These are phyloP conservation scores for Fusarium armeniacum DNA, from an alignment of 2,329 filamentous ascomycete genomes.

Conservation along the genomic window DNA sequence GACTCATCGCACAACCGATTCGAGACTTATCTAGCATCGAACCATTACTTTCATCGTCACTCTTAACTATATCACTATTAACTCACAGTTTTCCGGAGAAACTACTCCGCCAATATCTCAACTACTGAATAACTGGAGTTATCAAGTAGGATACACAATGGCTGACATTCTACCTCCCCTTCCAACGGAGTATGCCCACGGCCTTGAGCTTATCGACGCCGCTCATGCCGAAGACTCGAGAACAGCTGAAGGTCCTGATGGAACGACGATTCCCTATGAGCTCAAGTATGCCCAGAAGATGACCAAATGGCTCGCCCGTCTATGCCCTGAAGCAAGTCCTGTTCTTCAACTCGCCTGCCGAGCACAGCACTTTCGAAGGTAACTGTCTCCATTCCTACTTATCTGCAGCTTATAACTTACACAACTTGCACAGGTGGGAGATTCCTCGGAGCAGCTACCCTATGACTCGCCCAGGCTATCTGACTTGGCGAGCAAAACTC, in stretches of 20 bases:
- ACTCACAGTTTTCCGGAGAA: neutral
- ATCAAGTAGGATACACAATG: constrained; percentile 25
- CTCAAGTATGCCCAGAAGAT: constrained; percentile 86
- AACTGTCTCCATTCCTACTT: neutral
- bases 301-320: constrained; percentile 77
- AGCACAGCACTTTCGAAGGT: constrained; percentile 85
- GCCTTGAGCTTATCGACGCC: constrained; percentile 78
- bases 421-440: constrained; percentile 72
- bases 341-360: constrained; percentile 81
- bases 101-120: neutral
- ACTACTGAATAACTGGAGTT: neutral
- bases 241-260: constrained; percentile 58
- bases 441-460: constrained; percentile 81
- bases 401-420: neutral
- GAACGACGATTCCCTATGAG: constrained; percentile 75
- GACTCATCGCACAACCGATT: constrained; percentile 47
- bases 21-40: constrained; percentile 1
- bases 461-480: constrained; percentile 80
- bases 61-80: neutral
- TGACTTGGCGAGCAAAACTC: constrained; percentile 81
- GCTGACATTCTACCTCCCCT: constrained; percentile 51
- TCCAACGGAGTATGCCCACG: constrained; percentile 61
- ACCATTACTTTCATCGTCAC: neutral
- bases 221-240: constrained; percentile 63
- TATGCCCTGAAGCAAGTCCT: constrained; percentile 73